Percentiles rank a stretch among this genome's conserved stretches.
phyloP scores from a whole-genome alignment of 2,329 filamentous ascomycete species.

The Parasarocladium wereldwijsianum region DNA sequence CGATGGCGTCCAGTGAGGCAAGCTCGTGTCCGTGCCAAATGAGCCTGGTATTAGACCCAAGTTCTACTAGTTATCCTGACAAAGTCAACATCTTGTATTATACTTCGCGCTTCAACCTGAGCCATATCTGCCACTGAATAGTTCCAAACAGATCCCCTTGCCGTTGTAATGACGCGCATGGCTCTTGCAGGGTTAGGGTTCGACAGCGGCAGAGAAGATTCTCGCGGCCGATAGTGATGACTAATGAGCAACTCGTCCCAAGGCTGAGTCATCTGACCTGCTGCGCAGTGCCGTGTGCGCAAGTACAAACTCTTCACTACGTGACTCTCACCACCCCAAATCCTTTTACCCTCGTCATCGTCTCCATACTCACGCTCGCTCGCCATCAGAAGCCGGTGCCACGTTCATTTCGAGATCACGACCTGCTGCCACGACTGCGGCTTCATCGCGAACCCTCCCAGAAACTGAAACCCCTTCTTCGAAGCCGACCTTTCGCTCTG shows the following conservation, averaged over 20 bases:
- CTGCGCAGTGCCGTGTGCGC: neutral
- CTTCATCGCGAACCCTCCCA: neutral
- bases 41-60: too few relatives aligned
- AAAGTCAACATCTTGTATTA: too few relatives aligned
- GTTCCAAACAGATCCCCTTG: too few relatives aligned
- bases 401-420: constrained; percentile 11
- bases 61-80: too few relatives aligned
- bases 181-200: neutral
- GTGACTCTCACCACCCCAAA: too few relatives aligned
- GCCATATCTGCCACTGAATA: too few relatives aligned
- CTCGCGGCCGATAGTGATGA: too few relatives aligned
- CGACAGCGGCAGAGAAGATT: too few relatives aligned
- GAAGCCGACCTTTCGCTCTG: constrained; percentile 23
- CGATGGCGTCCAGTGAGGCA: too few relatives aligned
- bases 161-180: neutral
- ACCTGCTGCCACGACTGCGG: constrained; percentile 1
- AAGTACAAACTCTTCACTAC: constrained; percentile 7
- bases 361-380: constrained; percentile 13
- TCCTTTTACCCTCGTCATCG: constrained; percentile 9
- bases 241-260: neutral
- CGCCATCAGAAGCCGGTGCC: constrained; percentile 20
- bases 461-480: constrained; percentile 8
- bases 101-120: too few relatives aligned
- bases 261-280: neutral
- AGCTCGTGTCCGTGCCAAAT: too few relatives aligned